Conservation (phyloP, 805 yeast genomes). For the Candida hungchunana region DNA sequence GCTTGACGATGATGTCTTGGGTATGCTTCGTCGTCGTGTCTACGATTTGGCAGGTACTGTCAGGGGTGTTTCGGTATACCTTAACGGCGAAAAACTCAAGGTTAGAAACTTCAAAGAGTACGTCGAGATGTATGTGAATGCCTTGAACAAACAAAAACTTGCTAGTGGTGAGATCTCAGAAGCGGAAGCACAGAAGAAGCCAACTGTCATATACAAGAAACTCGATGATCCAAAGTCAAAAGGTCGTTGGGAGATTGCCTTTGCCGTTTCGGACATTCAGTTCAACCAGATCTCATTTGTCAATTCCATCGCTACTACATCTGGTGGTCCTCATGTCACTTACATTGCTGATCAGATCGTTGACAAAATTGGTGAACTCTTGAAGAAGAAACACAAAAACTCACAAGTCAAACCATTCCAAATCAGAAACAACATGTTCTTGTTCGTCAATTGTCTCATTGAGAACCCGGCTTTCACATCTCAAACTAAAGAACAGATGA, state of each 20-base stretch:
- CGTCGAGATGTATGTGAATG: constrained; percentile 83
- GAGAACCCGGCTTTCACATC: constrained; percentile 98
- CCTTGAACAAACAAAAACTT: constrained; percentile 47
- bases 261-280: constrained; percentile 84
- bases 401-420: constrained; percentile 83
- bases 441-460: constrained; percentile 86
- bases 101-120: constrained; percentile 78
- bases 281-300: constrained; percentile 96
- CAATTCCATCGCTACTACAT: constrained; percentile 93
- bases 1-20: constrained; percentile 76
- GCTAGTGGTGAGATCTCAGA: constrained; percentile 28
- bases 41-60: constrained; percentile 95
- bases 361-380: constrained; percentile 63
- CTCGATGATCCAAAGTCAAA: constrained; percentile 48
- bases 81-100: constrained; percentile 70
- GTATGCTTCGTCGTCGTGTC: constrained; percentile 88
- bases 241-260: constrained; percentile 89
- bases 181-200: constrained; percentile 38
- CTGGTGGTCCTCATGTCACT: constrained; percentile 95
- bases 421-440: constrained; percentile 82
- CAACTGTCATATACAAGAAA: constrained; percentile 72
- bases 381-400: constrained; percentile 62
- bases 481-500: constrained; percentile 93
- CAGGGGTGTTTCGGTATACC: constrained; percentile 67
- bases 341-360: constrained; percentile 81